A percentile compares a stretch with the other conserved stretches of the same genome.
phyloP scores from a whole-genome alignment of 495 filamentous ascomycete species.

The Talaromyces thailandensis region DNA sequence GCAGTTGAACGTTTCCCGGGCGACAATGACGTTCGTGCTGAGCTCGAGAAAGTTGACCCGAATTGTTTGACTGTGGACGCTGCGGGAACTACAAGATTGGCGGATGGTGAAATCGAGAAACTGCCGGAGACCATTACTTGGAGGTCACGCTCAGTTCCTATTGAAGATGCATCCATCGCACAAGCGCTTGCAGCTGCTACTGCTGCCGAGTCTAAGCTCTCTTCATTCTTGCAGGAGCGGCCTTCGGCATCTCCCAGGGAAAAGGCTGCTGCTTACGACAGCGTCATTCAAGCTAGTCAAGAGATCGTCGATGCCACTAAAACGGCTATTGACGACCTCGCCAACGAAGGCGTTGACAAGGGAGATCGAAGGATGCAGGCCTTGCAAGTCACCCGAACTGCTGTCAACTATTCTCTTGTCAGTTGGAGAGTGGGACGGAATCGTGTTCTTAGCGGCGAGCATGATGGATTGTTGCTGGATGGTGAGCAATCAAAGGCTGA shows the following conservation, averaged over 20 bases:
- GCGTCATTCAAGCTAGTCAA: conserved; percentile 81
- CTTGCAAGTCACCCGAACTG: conserved; percentile 83
- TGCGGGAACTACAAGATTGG: conserved; percentile 44
- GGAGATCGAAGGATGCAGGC: conserved; percentile 86
- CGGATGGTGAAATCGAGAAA: conserved; percentile 41
- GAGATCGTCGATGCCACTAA: conserved; percentile 92
- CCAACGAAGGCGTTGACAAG: conserved; percentile 71
- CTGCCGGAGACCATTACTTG: conserved; percentile 74
- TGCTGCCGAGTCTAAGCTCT: conserved; percentile 44
- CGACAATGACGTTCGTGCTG: conserved; percentile 50
- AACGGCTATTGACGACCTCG: conserved; percentile 82
- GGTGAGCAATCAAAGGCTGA: conserved; percentile 40
- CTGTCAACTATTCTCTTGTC: conserved; percentile 85
- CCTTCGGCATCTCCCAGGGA: conserved; percentile 38
- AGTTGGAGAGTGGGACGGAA: conserved; percentile 94
- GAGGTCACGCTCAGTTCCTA: conserved; percentile 76
- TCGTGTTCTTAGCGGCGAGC: conserved; percentile 69
- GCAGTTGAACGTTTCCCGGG: conserved; percentile 65
- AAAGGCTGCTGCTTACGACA: conserved; percentile 79
- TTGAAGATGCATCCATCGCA: conserved; percentile 90
- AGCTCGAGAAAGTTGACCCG: conserved; percentile 65
- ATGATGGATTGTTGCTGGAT: conserved; percentile 61
- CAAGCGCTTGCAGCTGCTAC: conserved; percentile 54
- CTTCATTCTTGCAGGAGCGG: conserved; percentile 32
- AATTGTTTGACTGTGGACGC: conserved; percentile 56